These are phyloP conservation scores for Phytophthora megakarya DNA, from an alignment of 352 stramenopile species.

Conservation along the genomic window DNA sequence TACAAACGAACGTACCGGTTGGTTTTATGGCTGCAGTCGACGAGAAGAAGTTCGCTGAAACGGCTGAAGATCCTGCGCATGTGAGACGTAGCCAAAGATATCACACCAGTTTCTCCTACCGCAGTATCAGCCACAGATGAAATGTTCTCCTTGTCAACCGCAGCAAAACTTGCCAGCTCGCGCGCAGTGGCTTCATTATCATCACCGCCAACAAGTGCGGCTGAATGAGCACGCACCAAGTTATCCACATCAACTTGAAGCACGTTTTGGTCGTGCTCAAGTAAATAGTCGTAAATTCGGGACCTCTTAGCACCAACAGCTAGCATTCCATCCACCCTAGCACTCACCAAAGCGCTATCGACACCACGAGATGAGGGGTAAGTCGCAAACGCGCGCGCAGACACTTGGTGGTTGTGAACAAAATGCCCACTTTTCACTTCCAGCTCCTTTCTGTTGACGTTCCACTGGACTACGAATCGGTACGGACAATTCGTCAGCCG, in stretches of 20 bases:
- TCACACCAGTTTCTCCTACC: conserved; percentile 8
- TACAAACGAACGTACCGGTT: conserved; percentile 4
- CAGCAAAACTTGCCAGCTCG: conserved; percentile 4
- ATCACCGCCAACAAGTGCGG: background rate
- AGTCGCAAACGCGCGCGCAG: background rate
- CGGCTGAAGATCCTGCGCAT: conserved; percentile 12
- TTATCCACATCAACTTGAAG: conserved; percentile 29
- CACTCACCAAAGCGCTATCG: background rate
- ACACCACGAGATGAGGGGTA: conserved; percentile 4
- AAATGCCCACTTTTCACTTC: conserved; percentile 16
- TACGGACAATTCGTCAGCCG: conserved; percentile 12
- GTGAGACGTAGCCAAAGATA: conserved; percentile 3
- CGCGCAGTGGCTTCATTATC: conserved; percentile 8
- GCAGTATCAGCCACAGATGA: background rate
- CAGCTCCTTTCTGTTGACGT: background rate
- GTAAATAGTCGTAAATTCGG: conserved; percentile 18
- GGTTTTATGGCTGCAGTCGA: conserved; percentile 22
- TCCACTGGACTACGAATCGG: conserved; percentile 13
- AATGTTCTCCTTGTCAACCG: conserved; percentile 1
- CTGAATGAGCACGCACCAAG: conserved; percentile 8
- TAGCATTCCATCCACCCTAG: conserved; percentile 19
- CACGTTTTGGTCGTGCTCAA: conserved; percentile 26
- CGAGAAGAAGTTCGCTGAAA: conserved; percentile 18
- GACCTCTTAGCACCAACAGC: conserved; percentile 5
- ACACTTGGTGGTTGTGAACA: conserved; percentile 11